phyloP scores from a whole-genome alignment of 2,329 filamentous ascomycete genomes.

The Ilyonectria robusta region DNA sequence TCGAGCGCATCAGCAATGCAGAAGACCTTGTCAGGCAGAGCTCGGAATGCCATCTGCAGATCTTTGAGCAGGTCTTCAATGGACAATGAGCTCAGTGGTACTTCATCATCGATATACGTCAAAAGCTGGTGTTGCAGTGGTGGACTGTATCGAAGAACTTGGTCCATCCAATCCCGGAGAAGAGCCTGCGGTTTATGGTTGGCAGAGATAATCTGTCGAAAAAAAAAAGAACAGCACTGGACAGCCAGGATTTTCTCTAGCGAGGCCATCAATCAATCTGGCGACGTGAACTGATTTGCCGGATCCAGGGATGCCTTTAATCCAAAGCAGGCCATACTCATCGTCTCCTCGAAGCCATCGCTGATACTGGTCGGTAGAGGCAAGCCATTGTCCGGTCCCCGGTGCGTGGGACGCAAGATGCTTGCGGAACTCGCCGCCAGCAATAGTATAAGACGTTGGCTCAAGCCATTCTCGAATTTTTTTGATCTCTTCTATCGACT shows the following conservation, averaged over 20 bases:
- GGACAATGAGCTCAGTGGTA: not conserved
- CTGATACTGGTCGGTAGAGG: slow-evolving; percentile 7
- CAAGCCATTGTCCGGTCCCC: slow-evolving; percentile 24
- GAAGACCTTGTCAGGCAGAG: slow-evolving; percentile 46
- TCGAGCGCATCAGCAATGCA: slow-evolving; percentile 61
- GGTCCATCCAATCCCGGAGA: slow-evolving; percentile 53
- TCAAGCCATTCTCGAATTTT: slow-evolving; percentile 25
- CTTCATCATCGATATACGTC: slow-evolving; percentile 8
- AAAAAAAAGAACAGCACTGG: slow-evolving; percentile 57
- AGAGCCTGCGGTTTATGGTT: slow-evolving; percentile 50
- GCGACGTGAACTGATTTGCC: slow-evolving; percentile 56
- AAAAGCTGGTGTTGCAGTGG: slow-evolving; percentile 47
- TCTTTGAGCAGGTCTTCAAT: slow-evolving; percentile 15
- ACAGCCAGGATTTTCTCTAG: slow-evolving; percentile 13
- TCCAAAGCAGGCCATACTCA: slow-evolving; percentile 24
- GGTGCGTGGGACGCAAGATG: slow-evolving; percentile 17
- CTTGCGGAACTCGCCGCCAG: slow-evolving; percentile 22
- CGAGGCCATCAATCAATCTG: slow-evolving; percentile 36
- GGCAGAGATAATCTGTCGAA: slow-evolving; percentile 54
- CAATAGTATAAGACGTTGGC: slow-evolving; percentile 15
- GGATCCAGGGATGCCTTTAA: slow-evolving; percentile 53
- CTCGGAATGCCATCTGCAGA: slow-evolving; percentile 2
- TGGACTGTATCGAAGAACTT: slow-evolving; percentile 50
- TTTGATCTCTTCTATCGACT: not conserved
- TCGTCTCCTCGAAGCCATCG: slow-evolving; percentile 17